Percentiles rank a stretch among this genome's conserved stretches.
These are phyloP conservation scores for Sphaerulina vaccinii DNA, from an alignment of 2,329 filamentous ascomycete genomes.

Conservation along the genomic window DNA sequence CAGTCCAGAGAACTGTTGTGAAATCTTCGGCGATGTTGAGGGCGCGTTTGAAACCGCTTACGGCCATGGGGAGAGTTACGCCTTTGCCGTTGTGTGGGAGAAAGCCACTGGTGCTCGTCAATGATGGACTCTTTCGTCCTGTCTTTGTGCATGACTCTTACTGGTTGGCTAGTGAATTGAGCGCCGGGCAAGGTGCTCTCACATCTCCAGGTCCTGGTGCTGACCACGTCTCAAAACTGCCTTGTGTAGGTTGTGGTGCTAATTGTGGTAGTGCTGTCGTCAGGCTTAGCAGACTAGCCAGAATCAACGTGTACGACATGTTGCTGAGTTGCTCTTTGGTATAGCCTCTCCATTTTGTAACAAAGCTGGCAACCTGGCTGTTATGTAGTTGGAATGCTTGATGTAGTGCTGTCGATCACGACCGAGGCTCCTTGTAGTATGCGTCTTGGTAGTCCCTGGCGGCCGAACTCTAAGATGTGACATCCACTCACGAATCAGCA, in stretches of 20 bases:
- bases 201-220: not conserved
- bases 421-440: not conserved
- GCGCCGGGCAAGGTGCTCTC: conserved; percentile 16
- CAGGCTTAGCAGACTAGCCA: not conserved
- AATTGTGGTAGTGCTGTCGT: not conserved
- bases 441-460: not conserved
- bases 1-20: conserved; percentile 26
- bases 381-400: not conserved
- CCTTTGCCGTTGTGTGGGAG: conserved; percentile 27
- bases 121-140: not conserved
- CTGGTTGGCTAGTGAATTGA: conserved; percentile 19
- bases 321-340: not conserved
- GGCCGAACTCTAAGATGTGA: not conserved
- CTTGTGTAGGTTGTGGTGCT: not conserved
- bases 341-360: not conserved
- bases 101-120: conserved; percentile 11
- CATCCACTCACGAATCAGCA: not conserved
- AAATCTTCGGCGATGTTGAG: conserved; percentile 30
- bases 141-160: not conserved
- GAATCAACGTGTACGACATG: not conserved
- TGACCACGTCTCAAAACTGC: conserved; percentile 2
- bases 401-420: not conserved
- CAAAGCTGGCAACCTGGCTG: not conserved
- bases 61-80: conserved; percentile 27
- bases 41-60: conserved; percentile 25